Conservation (phyloP, 2,329 filamentous ascomycete genomes). For the Pseudogymnoascus sp. region DNA sequence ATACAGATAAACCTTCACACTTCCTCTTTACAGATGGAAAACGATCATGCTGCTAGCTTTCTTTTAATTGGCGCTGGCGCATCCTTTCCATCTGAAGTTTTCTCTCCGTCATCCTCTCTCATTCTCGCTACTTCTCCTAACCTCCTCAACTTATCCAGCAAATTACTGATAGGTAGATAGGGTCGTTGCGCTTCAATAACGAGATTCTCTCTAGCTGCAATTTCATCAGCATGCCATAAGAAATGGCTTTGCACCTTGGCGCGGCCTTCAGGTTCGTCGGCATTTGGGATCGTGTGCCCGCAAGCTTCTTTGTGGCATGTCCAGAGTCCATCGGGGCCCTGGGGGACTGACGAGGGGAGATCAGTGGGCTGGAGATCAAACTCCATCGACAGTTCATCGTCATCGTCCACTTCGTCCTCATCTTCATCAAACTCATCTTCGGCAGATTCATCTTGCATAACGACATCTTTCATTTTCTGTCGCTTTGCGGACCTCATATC, state of each 20-base stretch:
- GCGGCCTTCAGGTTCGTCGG: constrained; percentile 48
- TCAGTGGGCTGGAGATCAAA: constrained; percentile 27
- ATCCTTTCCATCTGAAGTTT: constrained; percentile 11
- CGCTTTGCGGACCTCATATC: not conserved
- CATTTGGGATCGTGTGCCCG: constrained; percentile 53
- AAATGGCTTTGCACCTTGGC: constrained; percentile 54
- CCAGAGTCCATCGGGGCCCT: constrained; percentile 58
- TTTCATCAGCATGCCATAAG: constrained; percentile 50
- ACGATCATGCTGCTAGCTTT: not conserved
- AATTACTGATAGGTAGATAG: constrained; percentile 48
- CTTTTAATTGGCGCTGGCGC: not conserved
- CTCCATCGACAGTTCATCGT: constrained; percentile 10
- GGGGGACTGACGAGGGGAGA: constrained; percentile 41
- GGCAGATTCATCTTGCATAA: not conserved
- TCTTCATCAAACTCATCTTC: constrained; percentile 3
- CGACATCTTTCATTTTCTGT: not conserved
- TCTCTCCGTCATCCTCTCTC: constrained; percentile 26
- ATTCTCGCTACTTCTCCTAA: constrained; percentile 34
- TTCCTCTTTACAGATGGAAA: not conserved
- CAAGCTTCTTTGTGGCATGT: constrained; percentile 58
- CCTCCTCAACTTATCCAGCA: constrained; percentile 48
- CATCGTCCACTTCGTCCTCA: not conserved
- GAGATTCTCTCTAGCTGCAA: constrained; percentile 36
- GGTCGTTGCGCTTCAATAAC: constrained; percentile 49
- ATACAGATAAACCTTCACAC: not conserved